A percentile compares a stretch with the other conserved stretches of the same genome.
phyloP scores from a whole-genome alignment of 495 filamentous ascomycete species.

The Achaetomiella virescens region DNA sequence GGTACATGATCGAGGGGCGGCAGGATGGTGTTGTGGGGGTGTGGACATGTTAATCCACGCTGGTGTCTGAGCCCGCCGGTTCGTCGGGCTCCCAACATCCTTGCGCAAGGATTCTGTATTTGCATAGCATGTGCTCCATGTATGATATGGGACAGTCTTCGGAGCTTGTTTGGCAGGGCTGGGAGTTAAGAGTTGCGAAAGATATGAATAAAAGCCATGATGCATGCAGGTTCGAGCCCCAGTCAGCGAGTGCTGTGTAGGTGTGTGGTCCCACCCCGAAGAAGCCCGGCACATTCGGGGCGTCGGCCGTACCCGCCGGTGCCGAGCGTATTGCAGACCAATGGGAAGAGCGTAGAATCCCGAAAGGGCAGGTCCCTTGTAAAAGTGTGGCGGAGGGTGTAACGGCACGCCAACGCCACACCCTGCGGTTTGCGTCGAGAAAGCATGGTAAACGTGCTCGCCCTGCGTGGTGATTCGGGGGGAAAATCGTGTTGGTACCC shows the following conservation, averaged over 20 bases:
- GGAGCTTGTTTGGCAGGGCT: neutral
- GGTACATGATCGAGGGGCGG: slow-evolving; percentile 87
- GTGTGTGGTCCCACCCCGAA: too few relatives aligned
- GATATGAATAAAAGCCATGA: neutral
- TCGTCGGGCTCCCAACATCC: too few relatives aligned
- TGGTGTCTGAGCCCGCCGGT: too few relatives aligned
- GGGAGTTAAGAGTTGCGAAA: neutral
- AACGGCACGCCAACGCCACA: neutral
- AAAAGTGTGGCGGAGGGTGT: neutral
- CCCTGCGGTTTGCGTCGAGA: too few relatives aligned
- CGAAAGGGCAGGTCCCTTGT: neutral
- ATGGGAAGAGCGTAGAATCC: neutral
- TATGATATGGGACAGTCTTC: neutral
- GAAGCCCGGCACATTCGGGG: too few relatives aligned
- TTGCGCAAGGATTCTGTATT: too few relatives aligned
- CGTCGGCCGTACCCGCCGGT: neutral
- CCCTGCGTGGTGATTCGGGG: too few relatives aligned
- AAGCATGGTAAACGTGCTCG: too few relatives aligned
- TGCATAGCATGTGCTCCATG: neutral
- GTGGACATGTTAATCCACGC: slow-evolving; percentile 63
- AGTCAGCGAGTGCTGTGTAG: too few relatives aligned
- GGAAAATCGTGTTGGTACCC: too few relatives aligned
- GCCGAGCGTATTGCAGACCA: neutral
- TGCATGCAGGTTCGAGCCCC: neutral
- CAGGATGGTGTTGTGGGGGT: slow-evolving; percentile 83